Conservation (phyloP, 768 basidiomycete species). For the Steccherinum ochraceum region DNA sequence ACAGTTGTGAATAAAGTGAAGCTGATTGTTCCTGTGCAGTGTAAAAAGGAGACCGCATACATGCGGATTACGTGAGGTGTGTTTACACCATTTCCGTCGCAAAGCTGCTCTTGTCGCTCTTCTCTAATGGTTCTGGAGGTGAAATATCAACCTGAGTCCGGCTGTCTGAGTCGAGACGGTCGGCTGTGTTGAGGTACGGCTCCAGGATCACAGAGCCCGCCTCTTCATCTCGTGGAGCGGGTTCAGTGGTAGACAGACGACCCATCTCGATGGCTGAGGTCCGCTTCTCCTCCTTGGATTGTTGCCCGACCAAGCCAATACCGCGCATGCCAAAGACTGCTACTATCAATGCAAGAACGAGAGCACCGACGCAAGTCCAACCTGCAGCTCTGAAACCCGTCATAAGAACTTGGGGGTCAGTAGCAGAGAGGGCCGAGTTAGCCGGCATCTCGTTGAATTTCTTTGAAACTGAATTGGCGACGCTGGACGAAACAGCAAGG, state of each 20-base stretch:
- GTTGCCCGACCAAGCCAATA: slow-evolving; percentile 10
- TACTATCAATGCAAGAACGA: slow-evolving; percentile 7
- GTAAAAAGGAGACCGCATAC: too few species aligned
- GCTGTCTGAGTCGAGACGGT: neutral
- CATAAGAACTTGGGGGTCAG: slow-evolving; percentile 27
- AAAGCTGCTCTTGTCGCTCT: neutral
- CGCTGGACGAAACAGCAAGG: slow-evolving; percentile 26
- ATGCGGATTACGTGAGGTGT: too few species aligned
- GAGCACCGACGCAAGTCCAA: slow-evolving; percentile 15
- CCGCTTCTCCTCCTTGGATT: neutral
- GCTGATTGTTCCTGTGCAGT: too few species aligned
- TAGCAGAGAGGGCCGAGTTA: slow-evolving; percentile 16
- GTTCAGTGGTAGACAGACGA: neutral
- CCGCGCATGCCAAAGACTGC: slow-evolving; percentile 11
- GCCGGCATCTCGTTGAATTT: slow-evolving; percentile 12
- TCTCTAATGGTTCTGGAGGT: neutral
- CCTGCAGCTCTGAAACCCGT: slow-evolving; percentile 28
- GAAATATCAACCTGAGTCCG: neutral
- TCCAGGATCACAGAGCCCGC: neutral
- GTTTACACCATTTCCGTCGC: too few species aligned
- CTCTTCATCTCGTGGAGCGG: neutral
- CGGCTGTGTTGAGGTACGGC: neutral
- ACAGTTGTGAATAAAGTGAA: too few species aligned
- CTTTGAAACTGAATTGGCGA: slow-evolving; percentile 23
- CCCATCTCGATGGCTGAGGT: neutral